Conservation (phyloP, 1,139 yeast genomes). For the Tardiomyces depauwii region DNA sequence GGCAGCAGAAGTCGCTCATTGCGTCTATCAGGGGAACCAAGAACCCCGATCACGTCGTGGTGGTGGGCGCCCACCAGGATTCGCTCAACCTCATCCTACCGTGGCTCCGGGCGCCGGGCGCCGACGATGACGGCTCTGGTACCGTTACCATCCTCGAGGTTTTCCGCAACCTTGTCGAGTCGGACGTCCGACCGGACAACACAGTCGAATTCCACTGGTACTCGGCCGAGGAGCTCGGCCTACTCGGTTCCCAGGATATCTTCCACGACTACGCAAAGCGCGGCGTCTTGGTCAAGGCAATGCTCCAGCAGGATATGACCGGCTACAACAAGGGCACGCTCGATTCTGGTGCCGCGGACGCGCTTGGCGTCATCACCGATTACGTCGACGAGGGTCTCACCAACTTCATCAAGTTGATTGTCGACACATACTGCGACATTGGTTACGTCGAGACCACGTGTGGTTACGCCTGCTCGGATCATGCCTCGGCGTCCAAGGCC, state of each 20-base stretch:
- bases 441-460: slow-evolving; percentile 67
- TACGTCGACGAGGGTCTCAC: slow-evolving; percentile 52
- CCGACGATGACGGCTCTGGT: slow-evolving; percentile 93
- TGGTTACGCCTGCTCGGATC: slow-evolving; percentile 93
- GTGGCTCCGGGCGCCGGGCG: slow-evolving; percentile 77
- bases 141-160: slow-evolving; percentile 71
- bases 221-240: slow-evolving; percentile 91
- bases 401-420: slow-evolving; percentile 48
- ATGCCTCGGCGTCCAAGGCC: slow-evolving; percentile 70
- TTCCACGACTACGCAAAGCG: slow-evolving; percentile 42
- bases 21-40: slow-evolving; percentile 27
- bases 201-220: slow-evolving; percentile 89
- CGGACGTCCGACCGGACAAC: slow-evolving; percentile 48
- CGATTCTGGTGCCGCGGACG: slow-evolving; percentile 50
- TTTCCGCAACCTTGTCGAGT: slow-evolving; percentile 44
- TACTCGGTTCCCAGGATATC: slow-evolving; percentile 76
- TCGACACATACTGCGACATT: slow-evolving; percentile 51
- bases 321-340: slow-evolving; percentile 56
- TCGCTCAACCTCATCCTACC: slow-evolving; percentile 70
- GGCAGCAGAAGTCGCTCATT: slow-evolving; percentile 50
- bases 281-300: slow-evolving; percentile 52
- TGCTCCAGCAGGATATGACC: slow-evolving; percentile 95
- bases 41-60: slow-evolving; percentile 37
- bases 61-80: slow-evolving; percentile 88
- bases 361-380: slow-evolving; percentile 73